Evolutionary conservation across 164 flowering plant genomes (phyloP), one percentile per base, ranked within the genome.

Genomic region (Nymphaea colorata): DNA sequence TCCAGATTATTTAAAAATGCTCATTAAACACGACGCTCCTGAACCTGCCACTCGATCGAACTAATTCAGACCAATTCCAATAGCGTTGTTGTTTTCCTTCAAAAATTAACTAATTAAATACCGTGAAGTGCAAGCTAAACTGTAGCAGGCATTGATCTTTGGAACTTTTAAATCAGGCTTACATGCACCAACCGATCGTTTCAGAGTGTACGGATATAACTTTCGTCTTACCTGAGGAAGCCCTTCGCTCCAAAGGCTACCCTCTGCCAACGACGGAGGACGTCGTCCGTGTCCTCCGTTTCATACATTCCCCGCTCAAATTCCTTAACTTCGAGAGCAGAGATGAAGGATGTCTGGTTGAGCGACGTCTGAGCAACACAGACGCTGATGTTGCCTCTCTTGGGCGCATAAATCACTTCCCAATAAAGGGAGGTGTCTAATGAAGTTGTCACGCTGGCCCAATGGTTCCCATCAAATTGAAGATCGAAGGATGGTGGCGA

Each of bases 301-400:
- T 57, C 57, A 66, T 82, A 80, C 75, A 78, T 69, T 2, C 25
- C 64, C 1, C 77, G 8, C n/a, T 59, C 74, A 71, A 80, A 64
- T 61, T 69, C 60, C 43, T 75, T 75, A 11, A 82, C 68, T 77
- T 82, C 82, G 43, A 82, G 69, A 0, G 83, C 72, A 0, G 85
- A 80, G 41, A 84, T 77, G 59, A 82, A 80, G 2, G 87, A 83
- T 16, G 74, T 44, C 67, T 80, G 73, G 57, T 75, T 62, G 2
- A 77, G 67, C 42, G 66, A 3, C n/a, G 82, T 80, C 44, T 79
- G 83, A 2, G 80, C 85, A 2, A 80, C 53, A 25, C 83, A 81
- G 0, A 81, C 72, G 41, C 75, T 76, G 2, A 69, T 6, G 6
- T 47, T 43, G 0, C 72, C 45, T 41, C 65, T 65, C 66, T 76